These are phyloP conservation scores for Daedalea quercina DNA, from an alignment of 768 basidiomycete genomes.

Conservation along the genomic window DNA sequence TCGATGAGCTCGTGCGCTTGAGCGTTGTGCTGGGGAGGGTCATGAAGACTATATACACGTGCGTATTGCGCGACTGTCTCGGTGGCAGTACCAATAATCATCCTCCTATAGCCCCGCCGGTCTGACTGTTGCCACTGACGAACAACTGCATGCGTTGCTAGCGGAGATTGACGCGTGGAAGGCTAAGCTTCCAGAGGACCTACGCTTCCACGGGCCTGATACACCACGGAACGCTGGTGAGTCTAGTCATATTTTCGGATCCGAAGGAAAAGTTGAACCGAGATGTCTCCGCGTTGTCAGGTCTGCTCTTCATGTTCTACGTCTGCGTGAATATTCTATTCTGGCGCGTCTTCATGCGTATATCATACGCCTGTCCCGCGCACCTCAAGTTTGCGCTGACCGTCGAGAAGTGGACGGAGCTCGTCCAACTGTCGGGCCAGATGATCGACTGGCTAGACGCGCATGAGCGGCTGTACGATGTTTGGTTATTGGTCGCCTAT, in stretches of 20 bases:
- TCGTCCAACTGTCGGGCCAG: slow-evolving; percentile 69
- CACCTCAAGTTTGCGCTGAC: slow-evolving; percentile 85
- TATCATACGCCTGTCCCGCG: slow-evolving; percentile 86
- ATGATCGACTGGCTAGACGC: slow-evolving; percentile 86
- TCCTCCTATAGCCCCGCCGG: slow-evolving; percentile 66
- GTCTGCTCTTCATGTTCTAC: slow-evolving; percentile 83
- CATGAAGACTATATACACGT: slow-evolving; percentile 91
- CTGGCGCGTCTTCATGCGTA: slow-evolving; percentile 97
- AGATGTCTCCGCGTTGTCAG: slow-evolving; percentile 30
- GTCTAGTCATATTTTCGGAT: slow-evolving; percentile 16
- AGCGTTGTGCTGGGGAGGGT: slow-evolving; percentile 89
- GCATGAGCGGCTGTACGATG: slow-evolving; percentile 77
- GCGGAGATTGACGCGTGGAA: slow-evolving; percentile 75
- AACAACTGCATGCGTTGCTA: slow-evolving; percentile 58
- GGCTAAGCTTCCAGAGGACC: slow-evolving; percentile 63
- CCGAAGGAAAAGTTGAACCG: neutral
- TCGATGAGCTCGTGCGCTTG: slow-evolving; percentile 87
- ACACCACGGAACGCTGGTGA: slow-evolving; percentile 62
- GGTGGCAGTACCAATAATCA: slow-evolving; percentile 7
- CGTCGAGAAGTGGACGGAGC: slow-evolving; percentile 70
- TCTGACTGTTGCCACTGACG: slow-evolving; percentile 78
- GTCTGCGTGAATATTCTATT: slow-evolving; percentile 93
- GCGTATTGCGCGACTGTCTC: slow-evolving; percentile 11
- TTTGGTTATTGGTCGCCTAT: slow-evolving; percentile 84
- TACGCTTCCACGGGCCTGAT: slow-evolving; percentile 71